phyloP scores from a whole-genome alignment of 2,329 filamentous ascomycete species.

The Clarireedia paspali region DNA sequence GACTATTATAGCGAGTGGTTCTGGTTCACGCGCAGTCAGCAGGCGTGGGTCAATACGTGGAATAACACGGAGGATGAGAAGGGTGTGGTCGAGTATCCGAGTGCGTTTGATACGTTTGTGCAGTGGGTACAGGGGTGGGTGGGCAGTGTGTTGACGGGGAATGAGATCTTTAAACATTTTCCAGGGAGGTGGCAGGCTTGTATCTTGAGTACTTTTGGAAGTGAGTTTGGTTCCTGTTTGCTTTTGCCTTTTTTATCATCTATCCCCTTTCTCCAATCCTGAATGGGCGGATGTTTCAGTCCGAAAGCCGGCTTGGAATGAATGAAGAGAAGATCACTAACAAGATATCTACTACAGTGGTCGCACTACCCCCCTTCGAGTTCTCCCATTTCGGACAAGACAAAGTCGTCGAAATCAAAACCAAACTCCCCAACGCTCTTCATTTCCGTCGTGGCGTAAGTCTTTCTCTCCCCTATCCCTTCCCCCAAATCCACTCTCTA shows the following conservation, averaged over 20 bases:
- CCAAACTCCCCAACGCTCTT: slow-evolving; percentile 36
- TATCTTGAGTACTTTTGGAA: slow-evolving; percentile 29
- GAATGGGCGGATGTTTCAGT: too few relatives aligned
- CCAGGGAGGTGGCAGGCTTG: slow-evolving; percentile 32
- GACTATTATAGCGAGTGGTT: slow-evolving; percentile 43
- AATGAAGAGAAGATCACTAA: background rate
- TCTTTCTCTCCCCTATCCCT: background rate
- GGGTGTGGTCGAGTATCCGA: slow-evolving; percentile 33
- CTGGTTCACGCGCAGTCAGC: slow-evolving; percentile 40
- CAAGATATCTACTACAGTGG: background rate
- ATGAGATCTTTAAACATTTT: slow-evolving; percentile 29
- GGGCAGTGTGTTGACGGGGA: slow-evolving; percentile 30
- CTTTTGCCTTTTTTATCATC: background rate
- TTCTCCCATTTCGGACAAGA: slow-evolving; percentile 16
- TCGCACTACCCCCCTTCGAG: slow-evolving; percentile 10
- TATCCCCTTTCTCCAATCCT: background rate
- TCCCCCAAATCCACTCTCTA: background rate
- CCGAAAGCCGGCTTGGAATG: too few relatives aligned
- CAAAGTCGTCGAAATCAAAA: slow-evolving; percentile 30
- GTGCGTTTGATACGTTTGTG: slow-evolving; percentile 15
- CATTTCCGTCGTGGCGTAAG: slow-evolving; percentile 38
- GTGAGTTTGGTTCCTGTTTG: slow-evolving; percentile 4
- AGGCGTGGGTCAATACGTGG: slow-evolving; percentile 41
- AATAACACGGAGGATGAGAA: slow-evolving; percentile 30
- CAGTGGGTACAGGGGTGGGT: slow-evolving; percentile 33